phyloP scores from a whole-genome alignment of 106 monocot species.

The Allium fistulosum region DNA sequence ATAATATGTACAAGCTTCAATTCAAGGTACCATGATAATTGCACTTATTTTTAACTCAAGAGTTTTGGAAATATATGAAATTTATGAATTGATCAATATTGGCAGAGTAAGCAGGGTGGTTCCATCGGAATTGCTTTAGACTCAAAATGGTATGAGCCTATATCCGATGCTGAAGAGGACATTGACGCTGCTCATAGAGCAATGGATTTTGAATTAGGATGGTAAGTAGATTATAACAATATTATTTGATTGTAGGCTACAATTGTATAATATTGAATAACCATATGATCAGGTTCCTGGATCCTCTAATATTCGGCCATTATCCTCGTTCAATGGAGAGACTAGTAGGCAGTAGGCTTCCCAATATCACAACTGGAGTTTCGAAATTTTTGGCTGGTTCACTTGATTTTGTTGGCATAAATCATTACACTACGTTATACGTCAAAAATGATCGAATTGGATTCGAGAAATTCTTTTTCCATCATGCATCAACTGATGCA shows the following conservation, averaged over 20 bases:
- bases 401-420: slow-evolving; percentile 72
- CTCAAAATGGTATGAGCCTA: slow-evolving; percentile 73
- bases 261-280: no score
- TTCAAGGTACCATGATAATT: slow-evolving; percentile 48
- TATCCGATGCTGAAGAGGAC: slow-evolving; percentile 42
- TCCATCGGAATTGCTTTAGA: slow-evolving; percentile 53
- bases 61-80: no score
- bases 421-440: slow-evolving; percentile 74
- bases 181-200: slow-evolving; percentile 58
- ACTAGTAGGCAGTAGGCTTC: slow-evolving; percentile 50
- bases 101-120: slow-evolving; percentile 48
- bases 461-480: slow-evolving; percentile 28
- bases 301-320: slow-evolving; percentile 52
- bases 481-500: slow-evolving; percentile 46
- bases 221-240: slow-evolving; percentile 20
- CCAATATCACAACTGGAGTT: slow-evolving; percentile 31
- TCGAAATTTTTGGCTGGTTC: slow-evolving; percentile 36
- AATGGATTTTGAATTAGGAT: slow-evolving; percentile 83
- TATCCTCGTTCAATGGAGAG: slow-evolving; percentile 66
- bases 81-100: background rate
- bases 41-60: background rate
- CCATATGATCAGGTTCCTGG: slow-evolving; percentile 46
- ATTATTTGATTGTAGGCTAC: no score
- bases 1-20: slow-evolving; percentile 41
- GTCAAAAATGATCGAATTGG: slow-evolving; percentile 41